A percentile compares a stretch with the other conserved stretches of the same genome.
phyloP scores from a whole-genome alignment of 2,329 filamentous ascomycete genomes.

The Cytospora piceae region DNA sequence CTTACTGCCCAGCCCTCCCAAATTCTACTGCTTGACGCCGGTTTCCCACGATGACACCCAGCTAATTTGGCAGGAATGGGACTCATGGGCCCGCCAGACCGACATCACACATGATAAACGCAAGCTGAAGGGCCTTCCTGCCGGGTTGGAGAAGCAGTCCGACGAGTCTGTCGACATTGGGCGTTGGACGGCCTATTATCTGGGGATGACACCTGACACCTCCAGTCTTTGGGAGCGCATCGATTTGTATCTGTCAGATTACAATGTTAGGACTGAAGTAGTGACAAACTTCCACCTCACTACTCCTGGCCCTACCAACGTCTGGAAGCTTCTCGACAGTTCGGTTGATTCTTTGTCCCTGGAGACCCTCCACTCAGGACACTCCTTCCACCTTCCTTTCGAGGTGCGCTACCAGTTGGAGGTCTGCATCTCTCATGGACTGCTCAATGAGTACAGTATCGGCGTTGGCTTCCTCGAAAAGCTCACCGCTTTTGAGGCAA shows the following conservation, averaged over 20 bases:
- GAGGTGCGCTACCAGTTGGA: conserved; percentile 87
- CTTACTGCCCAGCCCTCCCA: conserved; percentile 52
- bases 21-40: conserved; percentile 47
- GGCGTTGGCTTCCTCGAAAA: conserved; percentile 66
- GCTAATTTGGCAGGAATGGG: conserved; percentile 44
- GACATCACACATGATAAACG: conserved; percentile 46
- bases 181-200: conserved; percentile 59
- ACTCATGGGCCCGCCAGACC: conserved; percentile 55
- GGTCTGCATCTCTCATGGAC: conserved; percentile 82
- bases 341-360: conserved; percentile 24
- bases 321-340: conserved; percentile 25
- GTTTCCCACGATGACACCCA: conserved; percentile 41
- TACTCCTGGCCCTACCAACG: conserved; percentile 14
- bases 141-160: conserved; percentile 45
- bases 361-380: conserved; percentile 40
- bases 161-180: conserved; percentile 54
- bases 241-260: conserved; percentile 64
- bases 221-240: conserved; percentile 47
- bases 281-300: conserved; percentile 18
- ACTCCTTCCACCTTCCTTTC: conserved; percentile 61
- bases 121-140: conserved; percentile 39
- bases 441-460: conserved; percentile 77
- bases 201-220: conserved; percentile 45
- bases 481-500: conserved; percentile 51
- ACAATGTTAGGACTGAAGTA: conserved; percentile 62